Evolutionary conservation across 106 monocot species (phyloP).

Genomic region (Posidonia australis): DNA sequence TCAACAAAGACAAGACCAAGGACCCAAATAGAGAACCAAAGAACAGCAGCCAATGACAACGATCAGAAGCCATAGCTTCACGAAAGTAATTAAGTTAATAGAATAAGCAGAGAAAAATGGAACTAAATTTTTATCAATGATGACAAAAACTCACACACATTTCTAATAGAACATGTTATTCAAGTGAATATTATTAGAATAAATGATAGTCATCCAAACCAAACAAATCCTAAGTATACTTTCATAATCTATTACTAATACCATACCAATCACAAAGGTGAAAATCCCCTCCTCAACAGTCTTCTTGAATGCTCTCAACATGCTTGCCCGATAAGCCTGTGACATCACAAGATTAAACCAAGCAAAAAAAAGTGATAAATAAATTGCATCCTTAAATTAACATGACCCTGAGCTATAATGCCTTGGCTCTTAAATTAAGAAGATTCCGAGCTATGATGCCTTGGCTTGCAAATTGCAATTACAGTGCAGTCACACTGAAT

Average conservation of each 20-base stretch:
- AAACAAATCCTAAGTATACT: not conserved
- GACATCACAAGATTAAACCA: slow-evolving; percentile 7
- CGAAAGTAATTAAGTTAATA: not conserved
- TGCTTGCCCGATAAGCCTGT: slow-evolving; percentile 83
- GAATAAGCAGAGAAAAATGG: not conserved
- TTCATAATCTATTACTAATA: not conserved
- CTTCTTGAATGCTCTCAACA: slow-evolving; percentile 95
- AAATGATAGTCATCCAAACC: not conserved
- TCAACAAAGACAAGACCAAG: not conserved
- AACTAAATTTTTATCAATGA: not conserved
- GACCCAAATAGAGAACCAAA: not conserved
- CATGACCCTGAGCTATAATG: too few species aligned
- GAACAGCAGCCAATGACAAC: not conserved
- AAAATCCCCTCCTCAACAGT: slow-evolving; percentile 89
- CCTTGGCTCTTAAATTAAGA: too few species aligned
- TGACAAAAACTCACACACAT: not conserved
- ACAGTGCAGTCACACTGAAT: too few species aligned
- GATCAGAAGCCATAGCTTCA: not conserved
- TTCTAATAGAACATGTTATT: too few species aligned
- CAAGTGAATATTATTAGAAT: too few species aligned
- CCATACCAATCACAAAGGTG: slow-evolving; percentile 94
- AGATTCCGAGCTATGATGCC: too few species aligned
- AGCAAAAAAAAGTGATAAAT: not conserved
- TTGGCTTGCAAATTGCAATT: too few species aligned
- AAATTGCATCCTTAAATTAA: too few species aligned